A percentile compares a stretch with the other conserved stretches of the same genome.
These are phyloP conservation scores for Aspergillus novoparasiticus DNA, from an alignment of 2,329 filamentous ascomycete species.

Conservation along the genomic window DNA sequence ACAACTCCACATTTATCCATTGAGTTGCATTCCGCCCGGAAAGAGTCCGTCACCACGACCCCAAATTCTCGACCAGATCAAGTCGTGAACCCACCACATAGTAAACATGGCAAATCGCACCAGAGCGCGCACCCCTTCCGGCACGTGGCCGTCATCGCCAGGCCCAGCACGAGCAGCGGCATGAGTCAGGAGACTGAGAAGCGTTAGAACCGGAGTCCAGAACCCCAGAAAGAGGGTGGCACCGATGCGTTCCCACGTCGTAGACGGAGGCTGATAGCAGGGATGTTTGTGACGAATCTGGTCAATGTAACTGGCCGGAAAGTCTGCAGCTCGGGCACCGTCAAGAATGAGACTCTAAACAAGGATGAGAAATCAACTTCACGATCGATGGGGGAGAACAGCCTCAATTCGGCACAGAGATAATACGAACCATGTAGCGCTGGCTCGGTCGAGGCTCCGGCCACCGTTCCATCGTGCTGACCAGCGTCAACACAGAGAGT, in stretches of 20 bases:
- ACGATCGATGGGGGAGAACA: too few relatives aligned
- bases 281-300: slow-evolving; percentile 2
- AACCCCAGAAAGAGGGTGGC: slow-evolving; percentile 1
- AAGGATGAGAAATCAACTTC: too few relatives aligned
- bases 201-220: slow-evolving; percentile 3
- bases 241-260: slow-evolving; percentile 3
- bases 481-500: background rate
- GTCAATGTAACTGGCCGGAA: slow-evolving; percentile 2
- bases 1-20: background rate
- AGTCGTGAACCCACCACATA: slow-evolving; percentile 6
- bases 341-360: background rate
- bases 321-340: background rate
- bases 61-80: background rate
- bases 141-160: slow-evolving; percentile 3
- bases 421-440: slow-evolving; percentile 4
- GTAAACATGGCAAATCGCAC: slow-evolving; percentile 4
- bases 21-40: background rate
- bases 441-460: background rate
- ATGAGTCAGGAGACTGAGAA: slow-evolving; percentile 4
- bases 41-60: slow-evolving; percentile 2
- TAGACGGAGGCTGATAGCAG: slow-evolving; percentile 1
- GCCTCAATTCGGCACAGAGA: background rate
- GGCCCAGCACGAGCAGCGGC: slow-evolving; percentile 1
- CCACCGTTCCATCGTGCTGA: slow-evolving; percentile 3
- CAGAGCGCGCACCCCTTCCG: slow-evolving; percentile 3